Evolutionary conservation across 192 early-diverging fungal genomes (phyloP), one percentile per base, ranked within the genome.

Genomic region (Coemansia aciculifera): DNA sequence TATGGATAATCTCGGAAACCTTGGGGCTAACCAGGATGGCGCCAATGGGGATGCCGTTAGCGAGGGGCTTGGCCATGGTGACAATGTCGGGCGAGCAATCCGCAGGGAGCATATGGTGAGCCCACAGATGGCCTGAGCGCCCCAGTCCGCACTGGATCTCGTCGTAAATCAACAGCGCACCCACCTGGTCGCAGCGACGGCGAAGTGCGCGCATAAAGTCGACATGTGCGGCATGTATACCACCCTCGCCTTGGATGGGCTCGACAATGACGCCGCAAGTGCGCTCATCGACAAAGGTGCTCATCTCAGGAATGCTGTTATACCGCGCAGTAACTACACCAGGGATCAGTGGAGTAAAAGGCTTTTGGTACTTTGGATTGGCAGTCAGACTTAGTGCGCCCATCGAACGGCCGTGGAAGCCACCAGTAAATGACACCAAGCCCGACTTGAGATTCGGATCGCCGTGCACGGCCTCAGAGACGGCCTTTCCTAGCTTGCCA

Each of bases 191-290:
- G 74, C 96, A 97, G 44, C 89, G 84, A 31, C 83, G 73, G 42
- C 95, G 88, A 27, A 99, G 59, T 12, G 88, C 86, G 65, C 88
- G 78, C 75, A 98, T 72, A 66, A 97, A 99, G 56, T 90, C 92
- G 4, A 84, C 74, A 1, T 75, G 83, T 1, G 92, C 94, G 36
- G 81, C 49, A 72, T 89, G 86, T 67, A 99, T 86, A 39, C 97
- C 95, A 63, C 97, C 97, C 72, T 98, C 97, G 49, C 97, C 97
- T 77, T 99, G 95, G 62, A 99, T 89, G 1, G 95, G 95, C 80
- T 99, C 97, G 17, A 99, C 87, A 72, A 99, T 95, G 3, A 99
- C 96, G 8, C 86, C 95, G 66, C 94, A 96, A 0, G 92, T 90
- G 60, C 89, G 85, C 61, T 95, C 91, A 17, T 81, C 85, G 39